Evolutionary conservation across 2,329 filamentous ascomycete genomes (phyloP), one percentile per base, ranked within the genome.

Genomic region (Cytospora piceicola): DNA sequence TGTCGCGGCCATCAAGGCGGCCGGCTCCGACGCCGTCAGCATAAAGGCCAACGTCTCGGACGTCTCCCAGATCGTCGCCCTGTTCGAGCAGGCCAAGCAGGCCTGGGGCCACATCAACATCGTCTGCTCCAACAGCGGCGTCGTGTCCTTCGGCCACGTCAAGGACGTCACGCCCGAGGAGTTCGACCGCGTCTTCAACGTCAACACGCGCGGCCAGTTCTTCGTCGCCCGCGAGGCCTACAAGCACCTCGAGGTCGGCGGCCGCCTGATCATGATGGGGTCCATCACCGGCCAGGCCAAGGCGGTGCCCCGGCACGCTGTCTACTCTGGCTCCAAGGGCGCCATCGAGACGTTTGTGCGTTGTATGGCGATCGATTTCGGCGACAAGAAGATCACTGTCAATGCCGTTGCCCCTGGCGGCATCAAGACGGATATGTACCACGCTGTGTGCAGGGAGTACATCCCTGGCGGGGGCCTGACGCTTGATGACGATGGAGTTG

Each of bases 341-440:
- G 87, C 90, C 46, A 88, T 93, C 67, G 90, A 92, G 77, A 89
- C 89, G 14, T 91, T 93, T 77, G 89, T 90, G 70, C 89, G 90
- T 75, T 88, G 85, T 71, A 90, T 93, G 78, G 88, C 90, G 6
- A 88, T 88, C 56, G 87, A 90, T 77, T 85, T 84, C 69, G 85
- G 88, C 63, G 84, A 88, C 80, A 82, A 85, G 70, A 85, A 85
- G 61, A 86, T 88, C 73, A 88, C 85, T 0, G 86, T 88, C 74
- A 89, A 89, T 72, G 85, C 85, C 60, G 82, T 89, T 20, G 86
- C 86, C 0, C 86, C 86, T 0, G 86, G 86, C 62, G 86, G 85
- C 29, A 87, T 88, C 77, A 88, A 87, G 78, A 86, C 82, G 27
- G 86, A 88, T 70, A 88, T 88, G 86, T 88, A 86, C 77, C 83